Evolutionary conservation across 164 flowering plant species (phyloP), one percentile per base, ranked within the genome.

Genomic region (Vitis labrusca): DNA sequence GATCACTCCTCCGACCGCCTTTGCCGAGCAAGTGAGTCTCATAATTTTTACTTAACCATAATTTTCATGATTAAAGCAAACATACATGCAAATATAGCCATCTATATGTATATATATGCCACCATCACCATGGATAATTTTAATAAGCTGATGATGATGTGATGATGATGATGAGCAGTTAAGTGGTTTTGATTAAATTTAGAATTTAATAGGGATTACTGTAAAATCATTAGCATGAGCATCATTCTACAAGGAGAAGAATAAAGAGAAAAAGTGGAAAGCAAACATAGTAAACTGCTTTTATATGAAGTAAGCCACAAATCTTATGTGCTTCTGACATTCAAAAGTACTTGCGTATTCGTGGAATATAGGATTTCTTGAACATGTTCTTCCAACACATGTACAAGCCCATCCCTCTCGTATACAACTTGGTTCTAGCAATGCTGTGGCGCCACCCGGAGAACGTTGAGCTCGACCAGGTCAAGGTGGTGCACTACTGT

Each of bases 381-480:
- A 87, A 87, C 70, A 82, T 78, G 85, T 87, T 79, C 80, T 85
- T 85, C 78, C 64, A 78, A 64, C 72, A 79, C 27, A 71, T 69
- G 58, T 85, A 81, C 76, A 87, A 87, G 65, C 91, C 89, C 3
- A 82, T 87, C 64, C 83, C 91, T 59, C 68, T 63, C 37, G 61
- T 48, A 7, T 87, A 85, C 84, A 87, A 87, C 77, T 66, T 87
- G 74, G 82, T 85, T 60, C 69, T 87, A 5, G 86, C 88, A 30
- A 85, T 85, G 89, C 37, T 87, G 10, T 87, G 91, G 89, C 86
- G 81, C 67, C 91, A 85, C 59, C 91, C 89, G 2, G 89, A 85
- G 80, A 87, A 82, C 19, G 81, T 85, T 2, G 82, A 78, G 70
- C 81, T 87, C 5, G 84, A 82, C 1, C 78, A 82, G 59, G 84